Evolutionary conservation across 2,329 filamentous ascomycete species (phyloP).

Genomic region (Cladosporium sp.): DNA sequence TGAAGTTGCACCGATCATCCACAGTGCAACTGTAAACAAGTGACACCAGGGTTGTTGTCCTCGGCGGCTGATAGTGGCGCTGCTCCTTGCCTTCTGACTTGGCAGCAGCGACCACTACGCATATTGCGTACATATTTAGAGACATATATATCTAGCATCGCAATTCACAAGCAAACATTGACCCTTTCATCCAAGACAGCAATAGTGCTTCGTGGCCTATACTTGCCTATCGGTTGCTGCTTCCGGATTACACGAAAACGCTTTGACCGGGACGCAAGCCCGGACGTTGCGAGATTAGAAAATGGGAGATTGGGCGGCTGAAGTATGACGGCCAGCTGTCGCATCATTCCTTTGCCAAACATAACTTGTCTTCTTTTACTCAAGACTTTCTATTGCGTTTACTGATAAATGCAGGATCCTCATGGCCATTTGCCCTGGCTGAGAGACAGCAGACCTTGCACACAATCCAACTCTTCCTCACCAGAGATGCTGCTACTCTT

Average conservation of each 20-base stretch:
- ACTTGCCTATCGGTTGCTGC: not conserved
- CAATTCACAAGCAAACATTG: not conserved
- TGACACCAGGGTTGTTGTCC: not conserved
- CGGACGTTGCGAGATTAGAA: constrained; percentile 1
- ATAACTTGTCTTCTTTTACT: not conserved
- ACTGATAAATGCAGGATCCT: not conserved
- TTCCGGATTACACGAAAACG: not conserved
- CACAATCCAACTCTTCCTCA: constrained; percentile 72
- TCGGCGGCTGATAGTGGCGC: not conserved
- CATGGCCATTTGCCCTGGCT: constrained; percentile 84
- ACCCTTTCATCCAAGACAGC: not conserved
- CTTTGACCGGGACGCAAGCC: not conserved
- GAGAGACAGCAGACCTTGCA: constrained; percentile 81
- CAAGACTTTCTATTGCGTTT: not conserved
- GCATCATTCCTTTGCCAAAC: not conserved
- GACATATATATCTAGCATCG: not conserved
- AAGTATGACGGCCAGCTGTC: not conserved
- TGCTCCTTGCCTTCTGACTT: not conserved
- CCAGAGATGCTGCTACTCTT: constrained; percentile 35
- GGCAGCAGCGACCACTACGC: not conserved
- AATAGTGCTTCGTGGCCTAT: not conserved
- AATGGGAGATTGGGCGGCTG: not conserved
- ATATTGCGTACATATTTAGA: not conserved
- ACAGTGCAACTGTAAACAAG: no score
- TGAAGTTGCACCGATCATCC: no score